Base-by-base conservation (phyloP, 257 asterid genomes). In the Solanum peruvianum region DNA sequence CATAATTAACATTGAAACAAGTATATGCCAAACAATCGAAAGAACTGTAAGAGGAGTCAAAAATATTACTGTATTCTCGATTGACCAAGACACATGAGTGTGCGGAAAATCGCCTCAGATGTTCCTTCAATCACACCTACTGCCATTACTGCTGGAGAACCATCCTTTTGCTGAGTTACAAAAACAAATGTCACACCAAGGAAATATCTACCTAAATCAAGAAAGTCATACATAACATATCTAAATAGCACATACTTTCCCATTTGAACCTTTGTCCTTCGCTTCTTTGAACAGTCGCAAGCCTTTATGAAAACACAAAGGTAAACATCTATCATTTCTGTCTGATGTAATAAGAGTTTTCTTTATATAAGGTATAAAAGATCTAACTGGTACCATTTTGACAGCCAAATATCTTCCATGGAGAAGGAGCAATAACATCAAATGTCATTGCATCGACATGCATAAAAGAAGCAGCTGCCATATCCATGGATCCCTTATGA, bases 81-180 rank as follows among this genome's bases (percentile, higher is more conserved):
- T 87, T 95, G 87, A 86, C 97, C 98, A 77, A 97, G 91, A 89
- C 97, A 93, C 98, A 97, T 92, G 82, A 95, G 90, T 6, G 96
- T 90, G 84, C 88, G 94, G 86, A 95, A 97, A 94, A 95, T 95
- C 73, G 94, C 94, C 90, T 95, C 98, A 16, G 99, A 91, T 87
- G 92, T 85, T 93, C 95, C 98, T 72, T 94, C 91, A 81, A 97
- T 78, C 52, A 92, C 94, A 78, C 98, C 98, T 87, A 97, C 97
- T n/a, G 98, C 99, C 99, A 97, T 97, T 89, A 97, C 92, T 15
- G 98, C 98, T 20, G 97, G 98, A 82, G 91, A 93, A 88, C 87
- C 91, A 71, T 90, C 97, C 98, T 96, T 92, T 58, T 89, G 88
- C 96, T 91, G 91, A 90, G 42, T 81, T 56, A n/a, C 33, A 78